A percentile compares a stretch with the other conserved stretches of the same genome.
These are phyloP conservation scores for Saturnispora hagleri DNA, from an alignment of 805 yeast species.

Conservation along the genomic window DNA sequence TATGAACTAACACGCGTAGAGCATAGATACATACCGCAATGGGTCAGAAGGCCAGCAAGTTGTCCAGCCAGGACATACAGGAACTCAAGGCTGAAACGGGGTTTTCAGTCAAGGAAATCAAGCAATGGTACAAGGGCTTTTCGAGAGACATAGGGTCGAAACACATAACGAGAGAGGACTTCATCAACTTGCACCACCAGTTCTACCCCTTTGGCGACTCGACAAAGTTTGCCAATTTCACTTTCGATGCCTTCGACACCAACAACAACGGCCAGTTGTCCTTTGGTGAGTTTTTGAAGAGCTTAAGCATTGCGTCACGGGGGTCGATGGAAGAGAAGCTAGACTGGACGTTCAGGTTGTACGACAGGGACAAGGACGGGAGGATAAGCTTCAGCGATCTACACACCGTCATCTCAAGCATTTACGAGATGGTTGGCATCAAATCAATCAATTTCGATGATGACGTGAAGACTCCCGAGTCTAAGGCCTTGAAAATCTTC, in stretches of 20 bases:
- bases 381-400: conserved; percentile 68
- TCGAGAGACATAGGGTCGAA: conserved; percentile 91
- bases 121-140: conserved; percentile 98
- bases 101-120: conserved; percentile 87
- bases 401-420: conserved; percentile 68
- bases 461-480: conserved; percentile 88
- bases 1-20: not conserved
- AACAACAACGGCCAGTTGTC: conserved; percentile 76
- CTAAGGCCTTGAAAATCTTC: conserved; percentile 64
- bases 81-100: conserved; percentile 78
- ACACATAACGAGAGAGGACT: conserved; percentile 75
- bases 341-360: conserved; percentile 81
- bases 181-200: conserved; percentile 86
- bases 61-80: conserved; percentile 82
- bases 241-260: conserved; percentile 82
- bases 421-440: conserved; percentile 91
- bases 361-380: conserved; percentile 78
- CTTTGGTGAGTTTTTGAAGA: conserved; percentile 86
- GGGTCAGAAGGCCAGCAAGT: conserved; percentile 93
- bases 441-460: conserved; percentile 75
- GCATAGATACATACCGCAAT: conserved; percentile 28
- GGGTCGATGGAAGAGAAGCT: conserved; percentile 80
- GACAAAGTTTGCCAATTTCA: conserved; percentile 75
- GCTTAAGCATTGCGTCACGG: conserved; percentile 76
- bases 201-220: conserved; percentile 99